These are phyloP conservation scores for Theileria luwenshuni DNA, from an alignment of 169 alveolate genomes.

Conservation along the genomic window DNA sequence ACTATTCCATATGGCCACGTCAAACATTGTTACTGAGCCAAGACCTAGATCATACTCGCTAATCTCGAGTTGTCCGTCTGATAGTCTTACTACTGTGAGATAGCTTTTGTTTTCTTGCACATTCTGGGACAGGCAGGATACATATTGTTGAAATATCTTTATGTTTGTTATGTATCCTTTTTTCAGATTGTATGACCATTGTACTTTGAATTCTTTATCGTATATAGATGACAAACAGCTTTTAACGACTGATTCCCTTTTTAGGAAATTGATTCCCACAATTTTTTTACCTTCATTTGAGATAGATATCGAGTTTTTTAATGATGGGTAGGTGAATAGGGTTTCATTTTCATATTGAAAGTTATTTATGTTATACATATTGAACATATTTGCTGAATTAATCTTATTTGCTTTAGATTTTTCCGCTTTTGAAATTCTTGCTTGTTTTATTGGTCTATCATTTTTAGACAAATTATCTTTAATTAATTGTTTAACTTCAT, in stretches of 20 bases:
- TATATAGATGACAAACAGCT: neutral
- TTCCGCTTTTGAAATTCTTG: neutral
- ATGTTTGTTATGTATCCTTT: constrained; percentile 53
- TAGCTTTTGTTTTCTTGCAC: neutral
- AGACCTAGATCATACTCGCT: neutral
- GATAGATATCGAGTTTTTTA: neutral
- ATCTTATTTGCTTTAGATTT: neutral
- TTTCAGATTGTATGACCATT: constrained; percentile 40
- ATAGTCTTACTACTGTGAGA: neutral
- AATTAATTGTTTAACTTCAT: no score
- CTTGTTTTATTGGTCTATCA: neutral
- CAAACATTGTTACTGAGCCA: neutral
- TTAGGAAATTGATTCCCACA: constrained; percentile 9
- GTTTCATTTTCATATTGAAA: neutral
- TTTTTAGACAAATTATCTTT: no score
- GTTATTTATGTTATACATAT: neutral
- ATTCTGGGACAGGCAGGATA: constrained; percentile 32
- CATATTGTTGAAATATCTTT: constrained; percentile 8
- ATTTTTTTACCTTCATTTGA: neutral
- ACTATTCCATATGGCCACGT: neutral
- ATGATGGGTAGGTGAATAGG: neutral
- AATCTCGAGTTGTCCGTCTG: neutral
- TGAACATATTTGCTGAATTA: neutral
- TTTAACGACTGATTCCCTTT: neutral
- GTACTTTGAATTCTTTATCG: neutral